Evolutionary conservation across 257 asterid genomes (phyloP).

Genomic region (Penstemon newberryi): DNA sequence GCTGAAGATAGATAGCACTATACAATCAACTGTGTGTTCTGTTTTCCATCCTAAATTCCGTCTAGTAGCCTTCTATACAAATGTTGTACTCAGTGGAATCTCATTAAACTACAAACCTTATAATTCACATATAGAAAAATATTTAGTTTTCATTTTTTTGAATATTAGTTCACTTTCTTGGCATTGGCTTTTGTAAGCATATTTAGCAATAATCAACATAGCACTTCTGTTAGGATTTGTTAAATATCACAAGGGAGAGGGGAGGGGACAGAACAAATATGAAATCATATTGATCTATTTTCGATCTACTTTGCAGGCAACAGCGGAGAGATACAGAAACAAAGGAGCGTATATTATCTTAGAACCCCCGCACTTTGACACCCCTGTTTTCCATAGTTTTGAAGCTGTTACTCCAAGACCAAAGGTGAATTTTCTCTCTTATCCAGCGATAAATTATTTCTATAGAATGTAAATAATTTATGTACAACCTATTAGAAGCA

Average conservation of each 20-base stretch:
- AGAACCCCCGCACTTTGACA: constrained; percentile 76
- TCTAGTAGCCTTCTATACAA: not conserved
- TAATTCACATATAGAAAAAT: not conserved
- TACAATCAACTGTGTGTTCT: not conserved
- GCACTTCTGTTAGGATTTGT: not conserved
- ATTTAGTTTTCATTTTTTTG: not conserved
- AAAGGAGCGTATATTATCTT: constrained; percentile 88
- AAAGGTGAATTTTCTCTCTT: constrained; percentile 47
- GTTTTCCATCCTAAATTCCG: not conserved
- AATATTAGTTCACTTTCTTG: constrained; percentile 10
- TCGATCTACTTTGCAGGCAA: constrained; percentile 57
- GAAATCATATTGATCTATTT: constrained; percentile 24
- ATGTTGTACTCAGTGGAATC: not conserved
- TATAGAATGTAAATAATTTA: not conserved
- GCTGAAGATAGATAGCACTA: too few relatives aligned
- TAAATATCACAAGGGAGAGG: too few relatives aligned
- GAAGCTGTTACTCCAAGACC: constrained; percentile 96
- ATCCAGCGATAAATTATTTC: not conserved
- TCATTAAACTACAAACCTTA: not conserved
- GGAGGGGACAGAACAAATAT: not conserved
- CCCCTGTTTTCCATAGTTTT: constrained; percentile 72
- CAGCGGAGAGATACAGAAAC: constrained; percentile 79
- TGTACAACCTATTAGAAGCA: constrained; percentile 6
- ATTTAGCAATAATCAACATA: not conserved
- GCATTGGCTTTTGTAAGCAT: constrained; percentile 1